Conservation (phyloP, 2,329 filamentous ascomycete species). For the Waltergamsia citrina region DNA sequence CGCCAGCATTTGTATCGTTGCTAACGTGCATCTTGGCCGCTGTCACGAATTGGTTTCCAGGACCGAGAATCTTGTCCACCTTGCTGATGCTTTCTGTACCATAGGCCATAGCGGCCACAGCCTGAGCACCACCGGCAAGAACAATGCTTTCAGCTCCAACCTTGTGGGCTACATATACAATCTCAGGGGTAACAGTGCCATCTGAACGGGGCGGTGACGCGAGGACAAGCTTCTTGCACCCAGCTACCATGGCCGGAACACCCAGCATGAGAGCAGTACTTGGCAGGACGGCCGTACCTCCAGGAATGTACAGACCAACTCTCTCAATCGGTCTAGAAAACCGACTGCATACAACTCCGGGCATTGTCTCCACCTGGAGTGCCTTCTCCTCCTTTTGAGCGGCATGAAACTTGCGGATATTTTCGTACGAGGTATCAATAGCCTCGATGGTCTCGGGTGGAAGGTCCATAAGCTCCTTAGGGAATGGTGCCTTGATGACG, state of each 20-base stretch:
- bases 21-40: constrained; percentile 97
- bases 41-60: constrained; percentile 97
- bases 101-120: constrained; percentile 93
- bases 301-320: constrained; percentile 93
- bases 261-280: constrained; percentile 97
- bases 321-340: constrained; percentile 89
- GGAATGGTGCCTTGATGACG: constrained; percentile 84
- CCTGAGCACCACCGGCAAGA: constrained; percentile 89
- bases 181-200: constrained; percentile 87
- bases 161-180: constrained; percentile 96
- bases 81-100: constrained; percentile 90
- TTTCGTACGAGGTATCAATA: constrained; percentile 91
- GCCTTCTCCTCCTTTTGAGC: constrained; percentile 81
- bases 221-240: constrained; percentile 89
- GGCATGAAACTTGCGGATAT: constrained; percentile 88
- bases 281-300: constrained; percentile 92
- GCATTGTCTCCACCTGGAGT: constrained; percentile 91
- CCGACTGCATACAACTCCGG: constrained; percentile 86
- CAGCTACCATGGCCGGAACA: constrained; percentile 94
- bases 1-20: constrained; percentile 92
- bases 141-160: constrained; percentile 94
- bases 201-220: constrained; percentile 86
- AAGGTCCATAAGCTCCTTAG: constrained; percentile 75
- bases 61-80: constrained; percentile 97
- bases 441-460: constrained; percentile 75